Evolutionary conservation across 257 asterid species (phyloP), one percentile per base, ranked within the genome.

Genomic region (Lycium ferocissimum): DNA sequence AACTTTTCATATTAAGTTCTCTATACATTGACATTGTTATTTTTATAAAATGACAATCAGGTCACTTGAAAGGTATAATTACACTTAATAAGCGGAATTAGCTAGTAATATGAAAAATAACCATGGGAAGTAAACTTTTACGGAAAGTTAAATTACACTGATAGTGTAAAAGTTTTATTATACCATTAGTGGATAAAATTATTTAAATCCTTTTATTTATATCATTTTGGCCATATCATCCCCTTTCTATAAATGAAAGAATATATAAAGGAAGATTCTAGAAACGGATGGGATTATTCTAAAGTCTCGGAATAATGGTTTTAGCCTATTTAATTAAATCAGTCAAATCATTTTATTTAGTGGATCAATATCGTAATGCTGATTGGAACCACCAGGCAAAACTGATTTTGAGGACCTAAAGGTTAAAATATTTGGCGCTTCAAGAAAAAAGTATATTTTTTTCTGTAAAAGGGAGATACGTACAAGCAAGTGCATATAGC

Each of bases 401-500:
- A 78, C 3, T 53, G 63, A 78, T 78, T 14, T 15, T 22, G 45
- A 75, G 43, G 81, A 75, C 3, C 13, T 22, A 11, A 49, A 49
- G 81, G 81, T 53, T 49, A 75, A 22, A 49, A 75, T 14, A 75
- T 75, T 75, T 75, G 61, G 62, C n/a, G 22, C 7, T 53, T 75
- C 20, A 73, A 38, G 43, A 17, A 66, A 38, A 38, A 15, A 38
- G 78, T 38, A 15, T 70, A 40, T 53, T 18, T 17, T 26, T 12
- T 75, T 22, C 22, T 75, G 22, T 6, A 75, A 75, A 75, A 75
- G 62, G 62, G 54, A 47, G 81, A 20, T 75, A 51, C 81, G 62
- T 75, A 75, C 81, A 75, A 75, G 81, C 47, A 78, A 78, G 82
- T 78, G 82, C 49, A 53, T 78, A 14, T 26, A 78, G 45, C 53